Percentiles rank a stretch among this genome's conserved stretches.
phyloP scores from a whole-genome alignment of 208 protist genomes.

The Leishmania turanica region DNA sequence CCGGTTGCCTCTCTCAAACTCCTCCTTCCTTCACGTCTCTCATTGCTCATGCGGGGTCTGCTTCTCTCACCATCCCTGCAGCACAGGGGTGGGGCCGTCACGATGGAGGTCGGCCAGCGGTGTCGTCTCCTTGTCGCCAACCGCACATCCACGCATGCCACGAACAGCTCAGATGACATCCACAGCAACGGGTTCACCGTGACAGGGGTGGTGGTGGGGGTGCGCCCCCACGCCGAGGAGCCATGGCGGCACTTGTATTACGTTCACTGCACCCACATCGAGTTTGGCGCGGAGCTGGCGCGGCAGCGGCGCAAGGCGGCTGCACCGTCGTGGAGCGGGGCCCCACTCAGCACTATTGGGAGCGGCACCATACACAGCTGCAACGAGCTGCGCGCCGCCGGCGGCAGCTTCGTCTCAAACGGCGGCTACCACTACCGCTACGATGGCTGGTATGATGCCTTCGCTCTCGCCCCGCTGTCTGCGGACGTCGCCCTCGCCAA shows the following conservation, averaged over 20 bases:
- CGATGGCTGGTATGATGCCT: conserved; percentile 73
- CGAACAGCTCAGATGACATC: background rate
- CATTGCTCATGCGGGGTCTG: background rate
- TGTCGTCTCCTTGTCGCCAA: conserved; percentile 30
- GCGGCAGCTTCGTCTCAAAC: conserved; percentile 38
- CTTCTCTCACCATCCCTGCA: too few relatives aligned
- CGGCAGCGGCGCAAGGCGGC: conserved; percentile 19
- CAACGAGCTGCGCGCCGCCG: conserved; percentile 31
- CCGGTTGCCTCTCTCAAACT: background rate
- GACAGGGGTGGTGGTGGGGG: conserved; percentile 43
- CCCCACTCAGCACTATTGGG: conserved; percentile 8
- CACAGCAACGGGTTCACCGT: conserved; percentile 25
- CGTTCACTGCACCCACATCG: conserved; percentile 49
- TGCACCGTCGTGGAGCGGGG: conserved; percentile 28
- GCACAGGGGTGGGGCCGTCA: background rate
- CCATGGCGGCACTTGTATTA: conserved; percentile 48
- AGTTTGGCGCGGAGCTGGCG: conserved; percentile 25
- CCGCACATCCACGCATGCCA: background rate
- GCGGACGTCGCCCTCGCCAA: background rate
- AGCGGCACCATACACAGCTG: conserved; percentile 31
- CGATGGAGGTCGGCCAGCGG: conserved; percentile 45
- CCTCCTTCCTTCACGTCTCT: background rate
- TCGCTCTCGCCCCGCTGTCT: conserved; percentile 4
- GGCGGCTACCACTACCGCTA: conserved; percentile 70
- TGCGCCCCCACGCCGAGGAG: conserved; percentile 56